These are phyloP conservation scores for Myrica gale DNA, from an alignment of 306 rosid genomes.

Conservation along the genomic window DNA sequence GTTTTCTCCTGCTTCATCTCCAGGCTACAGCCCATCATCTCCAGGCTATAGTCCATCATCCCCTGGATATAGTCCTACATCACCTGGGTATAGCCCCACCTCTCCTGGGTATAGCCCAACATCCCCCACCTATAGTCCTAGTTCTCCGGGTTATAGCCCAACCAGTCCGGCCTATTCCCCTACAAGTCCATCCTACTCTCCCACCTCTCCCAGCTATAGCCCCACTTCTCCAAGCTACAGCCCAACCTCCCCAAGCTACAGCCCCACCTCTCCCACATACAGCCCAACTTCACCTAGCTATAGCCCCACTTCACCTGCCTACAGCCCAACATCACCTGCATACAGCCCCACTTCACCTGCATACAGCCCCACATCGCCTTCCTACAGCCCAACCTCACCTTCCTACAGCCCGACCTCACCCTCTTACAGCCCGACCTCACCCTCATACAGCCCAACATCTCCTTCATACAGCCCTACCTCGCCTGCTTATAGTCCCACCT, in stretches of 20 bases:
- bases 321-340: constrained; percentile 78
- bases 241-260: constrained; percentile 82
- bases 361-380: constrained; percentile 69
- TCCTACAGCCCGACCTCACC: constrained; percentile 76
- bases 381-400: constrained; percentile 64
- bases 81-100: constrained; percentile 96
- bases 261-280: constrained; percentile 63
- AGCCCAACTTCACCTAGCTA: constrained; percentile 75
- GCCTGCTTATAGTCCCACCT: constrained; percentile 70
- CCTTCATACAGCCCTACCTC: constrained; percentile 86
- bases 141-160: constrained; percentile 94
- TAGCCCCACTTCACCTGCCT: constrained; percentile 75
- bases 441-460: constrained; percentile 81
- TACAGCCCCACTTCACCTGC: constrained; percentile 89
- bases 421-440: constrained; percentile 76
- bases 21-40: constrained; percentile 94
- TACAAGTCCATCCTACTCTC: constrained; percentile 88
- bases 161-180: constrained; percentile 99
- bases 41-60: constrained; percentile 97
- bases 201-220: constrained; percentile 82
- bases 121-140: constrained; percentile 94
- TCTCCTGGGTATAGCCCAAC: constrained; percentile 96
- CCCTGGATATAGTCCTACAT: constrained; percentile 90
- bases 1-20: constrained; percentile 89
- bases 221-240: constrained; percentile 85